Conservation (phyloP, 441 rosid species). For the Erysimum cheiri region DNA sequence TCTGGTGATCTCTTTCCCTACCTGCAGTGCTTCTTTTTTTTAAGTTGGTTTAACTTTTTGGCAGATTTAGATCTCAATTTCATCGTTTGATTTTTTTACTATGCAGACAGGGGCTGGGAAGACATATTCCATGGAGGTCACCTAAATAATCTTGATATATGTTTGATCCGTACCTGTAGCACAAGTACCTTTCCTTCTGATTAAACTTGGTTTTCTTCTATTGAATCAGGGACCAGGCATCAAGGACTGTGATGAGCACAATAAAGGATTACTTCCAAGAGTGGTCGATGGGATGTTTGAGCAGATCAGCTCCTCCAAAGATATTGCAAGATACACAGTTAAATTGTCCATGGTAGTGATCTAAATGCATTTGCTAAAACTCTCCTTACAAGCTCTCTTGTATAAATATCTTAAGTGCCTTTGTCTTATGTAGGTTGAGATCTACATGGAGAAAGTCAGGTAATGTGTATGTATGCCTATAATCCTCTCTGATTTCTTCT, state of each 20-base stretch:
- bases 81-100: slow-evolving; percentile 21
- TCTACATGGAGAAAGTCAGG: slow-evolving; percentile 97
- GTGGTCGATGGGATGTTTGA: slow-evolving; percentile 68
- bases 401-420: slow-evolving; percentile 8
- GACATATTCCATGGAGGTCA: slow-evolving; percentile 89
- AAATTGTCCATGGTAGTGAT: slow-evolving; percentile 52
- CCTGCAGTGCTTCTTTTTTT: not conserved
- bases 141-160: slow-evolving; percentile 10
- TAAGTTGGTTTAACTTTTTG: not conserved
- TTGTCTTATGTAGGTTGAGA: slow-evolving; percentile 65
- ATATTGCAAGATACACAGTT: slow-evolving; percentile 49
- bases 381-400: slow-evolving; percentile 6
- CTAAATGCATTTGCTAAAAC: slow-evolving; percentile 11
- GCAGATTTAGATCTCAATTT: not conserved
- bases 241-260: slow-evolving; percentile 57
- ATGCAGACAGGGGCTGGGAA: slow-evolving; percentile 96
- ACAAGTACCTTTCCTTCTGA: slow-evolving; percentile 4
- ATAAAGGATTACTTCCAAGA: slow-evolving; percentile 78
- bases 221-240: slow-evolving; percentile 67
- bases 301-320: slow-evolving; percentile 49
- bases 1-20: slow-evolving; percentile 11
- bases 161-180: not conserved
- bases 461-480: slow-evolving; percentile 34
- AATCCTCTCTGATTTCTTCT: slow-evolving; percentile 12
- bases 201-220: slow-evolving; percentile 15